phyloP scores from a whole-genome alignment of 192 early-diverging fungal species.

The Podila clonocystis region DNA sequence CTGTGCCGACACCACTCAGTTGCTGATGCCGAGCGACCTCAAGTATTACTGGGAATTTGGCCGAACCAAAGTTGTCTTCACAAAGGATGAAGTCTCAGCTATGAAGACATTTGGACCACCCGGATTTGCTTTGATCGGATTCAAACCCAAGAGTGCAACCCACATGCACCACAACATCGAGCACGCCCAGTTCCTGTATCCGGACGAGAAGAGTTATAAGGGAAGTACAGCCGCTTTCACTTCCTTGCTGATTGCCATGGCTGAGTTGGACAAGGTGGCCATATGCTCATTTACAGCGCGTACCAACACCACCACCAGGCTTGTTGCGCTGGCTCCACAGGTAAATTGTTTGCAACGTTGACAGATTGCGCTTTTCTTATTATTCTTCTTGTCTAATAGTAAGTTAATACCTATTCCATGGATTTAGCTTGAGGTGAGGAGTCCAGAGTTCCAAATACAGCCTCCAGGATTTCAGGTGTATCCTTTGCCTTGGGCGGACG shows the following conservation, averaged over 20 bases:
- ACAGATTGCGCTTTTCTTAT: background rate
- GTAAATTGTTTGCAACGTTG: conserved; percentile 42
- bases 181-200: conserved; percentile 76
- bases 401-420: background rate
- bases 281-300: conserved; percentile 74
- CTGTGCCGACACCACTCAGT: conserved; percentile 69
- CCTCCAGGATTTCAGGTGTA: conserved; percentile 77
- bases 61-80: conserved; percentile 76
- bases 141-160: conserved; percentile 63
- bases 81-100: conserved; percentile 70
- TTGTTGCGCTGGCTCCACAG: conserved; percentile 78
- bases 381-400: background rate
- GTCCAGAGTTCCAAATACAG: conserved; percentile 55
- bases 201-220: conserved; percentile 76
- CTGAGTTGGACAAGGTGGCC: conserved; percentile 66
- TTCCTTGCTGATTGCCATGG: conserved; percentile 68
- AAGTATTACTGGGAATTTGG: conserved; percentile 79
- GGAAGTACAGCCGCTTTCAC: conserved; percentile 80
- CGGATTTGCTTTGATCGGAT: conserved; percentile 77
- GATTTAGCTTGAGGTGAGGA: conserved; percentile 58
- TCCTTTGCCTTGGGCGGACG: conserved; percentile 80
- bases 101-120: conserved; percentile 70
- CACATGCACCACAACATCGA: conserved; percentile 69
- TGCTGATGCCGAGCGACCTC: conserved; percentile 63
- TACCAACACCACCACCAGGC: conserved; percentile 55